A percentile compares a stretch with the other conserved stretches of the same genome.
Evolutionary conservation across 1,284 basidiomycete species (phyloP).

Genomic region (Ceratobasidium sp.): DNA sequence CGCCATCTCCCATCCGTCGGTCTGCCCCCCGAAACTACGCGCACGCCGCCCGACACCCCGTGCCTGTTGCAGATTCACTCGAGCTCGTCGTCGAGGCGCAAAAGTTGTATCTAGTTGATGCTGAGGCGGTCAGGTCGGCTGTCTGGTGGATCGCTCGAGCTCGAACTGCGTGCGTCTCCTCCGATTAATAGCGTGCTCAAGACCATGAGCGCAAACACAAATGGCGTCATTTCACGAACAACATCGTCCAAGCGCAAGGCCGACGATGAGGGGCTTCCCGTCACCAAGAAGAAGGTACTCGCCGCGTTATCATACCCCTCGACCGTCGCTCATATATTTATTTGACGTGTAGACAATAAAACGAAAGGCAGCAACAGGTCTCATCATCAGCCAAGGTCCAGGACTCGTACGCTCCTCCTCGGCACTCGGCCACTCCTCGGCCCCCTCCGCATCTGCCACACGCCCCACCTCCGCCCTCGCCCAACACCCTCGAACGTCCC

Average conservation of each 20-base stretch:
- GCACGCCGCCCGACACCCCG: constrained; percentile 20
- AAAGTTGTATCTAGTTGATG: neutral
- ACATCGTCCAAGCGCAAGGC: constrained; percentile 31
- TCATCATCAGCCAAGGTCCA: constrained; percentile 23
- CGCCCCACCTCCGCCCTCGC: constrained; percentile 24
- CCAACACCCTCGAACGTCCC: constrained; percentile 35
- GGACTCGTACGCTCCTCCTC: constrained; percentile 27
- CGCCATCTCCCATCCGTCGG: neutral
- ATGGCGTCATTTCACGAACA: constrained; percentile 5
- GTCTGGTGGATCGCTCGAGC: constrained; percentile 29
- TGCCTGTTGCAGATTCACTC: neutral
- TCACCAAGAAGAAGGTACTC: constrained; percentile 32
- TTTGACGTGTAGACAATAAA: constrained; percentile 6
- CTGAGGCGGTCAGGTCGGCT: constrained; percentile 15
- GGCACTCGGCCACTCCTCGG: constrained; percentile 24
- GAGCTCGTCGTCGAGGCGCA: neutral
- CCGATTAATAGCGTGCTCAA: constrained; percentile 13
- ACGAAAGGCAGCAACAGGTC: constrained; percentile 16
- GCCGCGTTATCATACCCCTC: neutral
- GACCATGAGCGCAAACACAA: constrained; percentile 33
- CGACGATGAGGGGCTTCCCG: constrained; percentile 24
- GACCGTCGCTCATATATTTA: neutral
- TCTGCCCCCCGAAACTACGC: neutral
- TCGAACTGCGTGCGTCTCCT: constrained; percentile 13
- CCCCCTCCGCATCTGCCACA: neutral